A percentile compares a stretch with the other conserved stretches of the same genome.
Evolutionary conservation across 2,329 filamentous ascomycete species (phyloP).

Genomic region (Rhynchosporium agropyri): DNA sequence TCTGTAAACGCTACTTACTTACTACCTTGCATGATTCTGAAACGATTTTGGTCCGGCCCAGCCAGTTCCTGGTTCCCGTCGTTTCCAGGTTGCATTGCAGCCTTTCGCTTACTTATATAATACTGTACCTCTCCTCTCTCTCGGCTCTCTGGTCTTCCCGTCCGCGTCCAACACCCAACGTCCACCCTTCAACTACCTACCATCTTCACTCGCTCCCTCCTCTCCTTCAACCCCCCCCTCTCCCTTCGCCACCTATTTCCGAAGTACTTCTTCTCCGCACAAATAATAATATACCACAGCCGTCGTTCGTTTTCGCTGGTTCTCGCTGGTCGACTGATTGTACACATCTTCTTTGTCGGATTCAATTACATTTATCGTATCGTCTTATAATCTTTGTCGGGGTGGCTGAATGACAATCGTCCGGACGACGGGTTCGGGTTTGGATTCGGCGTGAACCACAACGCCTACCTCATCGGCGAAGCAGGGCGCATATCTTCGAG

Average conservation of each 20-base stretch:
- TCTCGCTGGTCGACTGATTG: constrained; percentile 29
- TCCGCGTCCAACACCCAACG: neutral
- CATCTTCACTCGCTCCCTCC: neutral
- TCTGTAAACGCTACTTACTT: constrained; percentile 12
- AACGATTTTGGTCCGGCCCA: constrained; percentile 10
- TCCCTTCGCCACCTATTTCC: constrained; percentile 6
- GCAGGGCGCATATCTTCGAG: constrained; percentile 8
- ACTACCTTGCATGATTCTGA: neutral
- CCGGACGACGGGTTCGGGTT: constrained; percentile 12
- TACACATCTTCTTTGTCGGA: neutral
- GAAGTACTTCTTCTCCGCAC: neutral
- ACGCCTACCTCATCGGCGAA: constrained; percentile 7
- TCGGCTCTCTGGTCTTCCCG: neutral
- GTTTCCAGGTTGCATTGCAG: neutral
- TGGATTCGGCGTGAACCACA: constrained; percentile 6
- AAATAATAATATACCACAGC: constrained; percentile 20
- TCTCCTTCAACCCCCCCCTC: neutral
- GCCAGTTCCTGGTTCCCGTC: neutral
- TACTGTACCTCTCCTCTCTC: too few relatives aligned
- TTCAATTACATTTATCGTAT: constrained; percentile 14
- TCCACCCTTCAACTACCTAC: neutral
- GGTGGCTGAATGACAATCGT: constrained; percentile 15
- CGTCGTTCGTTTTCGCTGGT: constrained; percentile 21
- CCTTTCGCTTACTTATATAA: too few relatives aligned
- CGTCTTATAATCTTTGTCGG: neutral